A percentile compares a stretch with the other conserved stretches of the same genome.
Conservation (phyloP, 1,284 basidiomycete species). For the Ceratobasidium sp. region DNA sequence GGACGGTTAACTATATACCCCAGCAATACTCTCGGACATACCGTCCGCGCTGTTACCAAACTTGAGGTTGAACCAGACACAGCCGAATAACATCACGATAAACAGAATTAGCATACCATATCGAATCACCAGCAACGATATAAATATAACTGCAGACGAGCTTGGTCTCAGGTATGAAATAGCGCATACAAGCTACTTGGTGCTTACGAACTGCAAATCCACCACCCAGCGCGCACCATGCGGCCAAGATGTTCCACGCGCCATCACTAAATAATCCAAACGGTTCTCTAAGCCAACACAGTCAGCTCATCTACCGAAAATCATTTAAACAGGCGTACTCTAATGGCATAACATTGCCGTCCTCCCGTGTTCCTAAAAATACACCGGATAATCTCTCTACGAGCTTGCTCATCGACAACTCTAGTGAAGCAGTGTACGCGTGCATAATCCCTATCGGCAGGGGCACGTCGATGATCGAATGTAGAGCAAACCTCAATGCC, state of each 20-base stretch:
- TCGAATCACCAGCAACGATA: not conserved
- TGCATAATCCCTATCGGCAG: constrained; percentile 7
- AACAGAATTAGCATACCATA: constrained; percentile 13
- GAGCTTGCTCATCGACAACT: not conserved
- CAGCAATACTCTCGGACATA: not conserved
- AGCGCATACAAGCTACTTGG: not conserved
- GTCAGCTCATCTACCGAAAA: too few species aligned
- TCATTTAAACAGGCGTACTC: too few species aligned
- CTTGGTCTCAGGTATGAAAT: not conserved
- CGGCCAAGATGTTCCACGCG: not conserved
- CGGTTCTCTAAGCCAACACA: not conserved
- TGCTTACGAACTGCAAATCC: constrained; percentile 8
- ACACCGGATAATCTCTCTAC: not conserved
- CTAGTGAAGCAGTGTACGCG: not conserved
- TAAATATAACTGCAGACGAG: not conserved
- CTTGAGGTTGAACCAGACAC: constrained; percentile 21
- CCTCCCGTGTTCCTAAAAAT: not conserved
- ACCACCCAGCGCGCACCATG: constrained; percentile 4
- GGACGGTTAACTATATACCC: not conserved
- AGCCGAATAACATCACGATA: not conserved
- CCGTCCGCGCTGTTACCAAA: not conserved
- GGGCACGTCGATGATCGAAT: not conserved
- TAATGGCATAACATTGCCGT: too few species aligned
- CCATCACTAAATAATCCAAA: not conserved
- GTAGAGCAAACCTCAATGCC: not conserved